Evolutionary conservation across 495 filamentous ascomycete genomes (phyloP), one percentile per base, ranked within the genome.

Genomic region (Antarctomyces pellizariae): DNA sequence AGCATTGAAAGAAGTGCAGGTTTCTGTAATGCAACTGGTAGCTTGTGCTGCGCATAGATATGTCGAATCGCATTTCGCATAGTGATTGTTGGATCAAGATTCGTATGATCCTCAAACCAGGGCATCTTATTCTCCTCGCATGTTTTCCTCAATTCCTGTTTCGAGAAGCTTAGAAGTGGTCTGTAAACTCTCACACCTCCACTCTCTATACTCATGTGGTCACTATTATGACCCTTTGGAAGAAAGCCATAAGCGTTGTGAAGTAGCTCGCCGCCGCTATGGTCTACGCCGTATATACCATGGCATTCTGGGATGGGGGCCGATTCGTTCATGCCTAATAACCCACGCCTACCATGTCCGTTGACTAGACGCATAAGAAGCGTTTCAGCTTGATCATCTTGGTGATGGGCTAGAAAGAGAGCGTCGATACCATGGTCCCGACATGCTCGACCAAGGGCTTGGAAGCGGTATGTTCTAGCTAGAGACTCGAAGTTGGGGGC

Each of bases 21-120:
- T 21, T 65, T 62, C 32, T 63, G 58, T 0, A 95, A 51, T 0
- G 80, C 82, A 5, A 45, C 44, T 0, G 84, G 84, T 7, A 95
- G 50, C 5, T 41, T 41, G 25, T 70, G 45, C 6, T 56, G 45
- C 9, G 50, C 48, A 21, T 64, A 52, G 22, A 93, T 45, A 29
- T 67, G 49, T 24, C 86, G 70, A 14, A 90, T 56, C 0, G 83
- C 64, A 41, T 95, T 97, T 24, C 86, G 60, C 18, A 54, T 49
- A 0, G 86, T 91, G 18, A 77, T 48, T 2, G 72, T 82, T 11
- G 54, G 58, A 42, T 91, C 75, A 19, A 59, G 45, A 39, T 97
- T 97, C n/a, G 82, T 90, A 25, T 55, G 50, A 40, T 97, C 86
- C 32, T 83, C 75, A 36, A 75, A 75, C 68, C 75, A 95, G 2